Conservation (phyloP, 2,329 filamentous ascomycete species). For the Calonectria pteridis region DNA sequence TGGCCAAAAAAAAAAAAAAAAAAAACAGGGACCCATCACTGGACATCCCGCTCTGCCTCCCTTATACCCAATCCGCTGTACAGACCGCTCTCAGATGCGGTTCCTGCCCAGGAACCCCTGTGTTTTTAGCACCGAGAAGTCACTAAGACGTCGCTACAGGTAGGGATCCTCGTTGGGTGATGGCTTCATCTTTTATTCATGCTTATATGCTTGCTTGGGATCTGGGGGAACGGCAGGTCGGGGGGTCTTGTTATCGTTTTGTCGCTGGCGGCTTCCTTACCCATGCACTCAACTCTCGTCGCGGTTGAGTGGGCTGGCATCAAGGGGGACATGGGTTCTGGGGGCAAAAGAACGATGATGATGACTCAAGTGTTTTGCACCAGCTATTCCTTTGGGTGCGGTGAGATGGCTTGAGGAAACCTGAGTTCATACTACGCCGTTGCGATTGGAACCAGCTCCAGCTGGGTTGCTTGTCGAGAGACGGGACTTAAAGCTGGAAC, state of each 20-base stretch:
- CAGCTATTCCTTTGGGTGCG: background rate
- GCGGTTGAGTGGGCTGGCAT: background rate
- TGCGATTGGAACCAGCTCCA: background rate
- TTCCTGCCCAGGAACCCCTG: background rate
- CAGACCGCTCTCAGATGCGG: background rate
- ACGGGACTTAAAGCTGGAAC: background rate
- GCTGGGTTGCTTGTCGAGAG: background rate
- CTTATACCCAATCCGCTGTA: background rate
- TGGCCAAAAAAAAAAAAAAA: too few relatives aligned
- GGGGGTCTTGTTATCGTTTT: background rate
- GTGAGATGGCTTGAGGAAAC: background rate
- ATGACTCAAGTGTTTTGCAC: background rate
- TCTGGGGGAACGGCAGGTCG: background rate
- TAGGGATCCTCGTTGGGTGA: background rate
- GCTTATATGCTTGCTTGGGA: background rate
- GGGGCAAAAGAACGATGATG: background rate
- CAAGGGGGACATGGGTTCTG: background rate
- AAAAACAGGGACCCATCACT: background rate
- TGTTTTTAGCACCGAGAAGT: background rate
- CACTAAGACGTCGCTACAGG: background rate
- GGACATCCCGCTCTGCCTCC: background rate
- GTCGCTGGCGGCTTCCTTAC: background rate
- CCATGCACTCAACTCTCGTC: background rate
- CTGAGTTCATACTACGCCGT: background rate
- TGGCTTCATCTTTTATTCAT: background rate